phyloP scores from a whole-genome alignment of 2,329 filamentous ascomycete species.

The Fusarium temperatum region DNA sequence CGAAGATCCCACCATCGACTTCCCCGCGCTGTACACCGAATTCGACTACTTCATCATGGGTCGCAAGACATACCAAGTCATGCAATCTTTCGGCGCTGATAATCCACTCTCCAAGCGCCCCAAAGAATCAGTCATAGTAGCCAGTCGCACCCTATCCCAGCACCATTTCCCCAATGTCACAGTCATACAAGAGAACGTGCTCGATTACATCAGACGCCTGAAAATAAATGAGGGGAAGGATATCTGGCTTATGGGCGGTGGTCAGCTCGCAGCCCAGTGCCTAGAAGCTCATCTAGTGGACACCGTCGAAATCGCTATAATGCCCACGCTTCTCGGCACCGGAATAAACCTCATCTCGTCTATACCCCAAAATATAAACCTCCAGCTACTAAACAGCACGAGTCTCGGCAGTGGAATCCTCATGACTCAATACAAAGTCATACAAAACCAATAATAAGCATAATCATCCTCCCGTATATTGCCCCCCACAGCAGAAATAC shows the following conservation, averaged over 20 bases:
- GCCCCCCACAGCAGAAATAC: not conserved
- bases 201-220: slow-evolving; percentile 30
- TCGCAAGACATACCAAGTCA: slow-evolving; percentile 47
- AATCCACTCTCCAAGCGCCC: slow-evolving; percentile 36
- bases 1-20: slow-evolving; percentile 46
- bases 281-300: slow-evolving; percentile 45
- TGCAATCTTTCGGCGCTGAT: slow-evolving; percentile 25
- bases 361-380: not conserved
- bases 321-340: slow-evolving; percentile 34
- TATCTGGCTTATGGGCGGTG: slow-evolving; percentile 51
- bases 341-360: slow-evolving; percentile 38
- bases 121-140: slow-evolving; percentile 42
- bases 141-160: slow-evolving; percentile 35
- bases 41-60: slow-evolving; percentile 50
- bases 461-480: not conserved
- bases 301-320: slow-evolving; percentile 42
- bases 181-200: slow-evolving; percentile 30
- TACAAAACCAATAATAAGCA: not conserved
- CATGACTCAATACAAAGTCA: slow-evolving; percentile 31
- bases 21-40: slow-evolving; percentile 43
- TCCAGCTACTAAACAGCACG: slow-evolving; percentile 18
- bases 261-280: slow-evolving; percentile 41
- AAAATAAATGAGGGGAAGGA: slow-evolving; percentile 38
- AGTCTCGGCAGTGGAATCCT: slow-evolving; percentile 33
- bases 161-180: slow-evolving; percentile 38